These are phyloP conservation scores for Moesziomyces globuligerus DNA, from an alignment of 1,284 basidiomycete genomes.

Conservation along the genomic window DNA sequence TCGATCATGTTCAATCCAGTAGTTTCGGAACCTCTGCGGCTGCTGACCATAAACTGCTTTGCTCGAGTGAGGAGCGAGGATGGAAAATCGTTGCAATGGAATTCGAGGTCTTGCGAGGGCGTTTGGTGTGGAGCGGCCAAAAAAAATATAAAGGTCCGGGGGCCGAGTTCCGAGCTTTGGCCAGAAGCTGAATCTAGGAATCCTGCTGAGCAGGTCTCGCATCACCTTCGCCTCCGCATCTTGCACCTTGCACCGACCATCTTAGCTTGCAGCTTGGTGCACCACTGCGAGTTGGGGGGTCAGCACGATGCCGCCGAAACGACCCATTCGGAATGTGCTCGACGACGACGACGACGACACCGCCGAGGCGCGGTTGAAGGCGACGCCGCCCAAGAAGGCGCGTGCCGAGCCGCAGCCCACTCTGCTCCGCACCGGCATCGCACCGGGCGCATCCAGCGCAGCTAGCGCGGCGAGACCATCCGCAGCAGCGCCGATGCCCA, in stretches of 20 bases:
- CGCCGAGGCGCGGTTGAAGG: constrained; percentile 4
- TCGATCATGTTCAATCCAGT: too few species aligned
- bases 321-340: constrained; percentile 45
- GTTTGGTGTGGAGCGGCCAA: too few species aligned
- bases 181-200: too few species aligned
- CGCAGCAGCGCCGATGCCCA: constrained; percentile 10
- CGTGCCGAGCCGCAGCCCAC: constrained; percentile 12
- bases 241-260: not conserved
- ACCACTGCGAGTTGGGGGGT: too few species aligned
- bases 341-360: constrained; percentile 41
- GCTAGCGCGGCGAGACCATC: not conserved
- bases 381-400: constrained; percentile 36
- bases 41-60: too few species aligned
- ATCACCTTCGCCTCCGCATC: not conserved
- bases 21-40: too few species aligned
- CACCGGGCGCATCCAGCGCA: constrained; percentile 8
- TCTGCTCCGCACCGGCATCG: constrained; percentile 10
- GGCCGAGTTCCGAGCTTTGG: too few species aligned
- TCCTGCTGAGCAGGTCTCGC: not conserved
- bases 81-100: not conserved
- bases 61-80: too few species aligned
- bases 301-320: constrained; percentile 36
- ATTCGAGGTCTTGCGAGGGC: not conserved
- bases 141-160: too few species aligned
- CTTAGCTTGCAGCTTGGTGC: too few species aligned